These are phyloP conservation scores for Tetrahymena borealis DNA, from an alignment of 73 alveolate genomes.

Conservation along the genomic window DNA sequence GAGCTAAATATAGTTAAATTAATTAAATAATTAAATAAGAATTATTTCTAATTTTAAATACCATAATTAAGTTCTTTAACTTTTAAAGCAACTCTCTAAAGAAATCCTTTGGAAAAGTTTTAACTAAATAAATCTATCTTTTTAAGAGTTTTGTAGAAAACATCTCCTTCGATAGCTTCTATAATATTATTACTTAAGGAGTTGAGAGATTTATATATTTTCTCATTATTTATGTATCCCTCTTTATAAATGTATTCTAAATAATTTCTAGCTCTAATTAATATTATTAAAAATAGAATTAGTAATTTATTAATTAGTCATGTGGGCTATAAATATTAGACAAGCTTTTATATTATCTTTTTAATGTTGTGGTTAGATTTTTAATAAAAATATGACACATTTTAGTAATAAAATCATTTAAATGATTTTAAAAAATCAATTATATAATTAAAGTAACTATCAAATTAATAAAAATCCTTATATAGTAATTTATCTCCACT, in stretches of 20 bases:
- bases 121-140: background rate
- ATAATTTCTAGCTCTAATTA: background rate
- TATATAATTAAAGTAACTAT: too few relatives aligned
- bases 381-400: too few relatives aligned
- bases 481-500: too few relatives aligned
- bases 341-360: too few relatives aligned
- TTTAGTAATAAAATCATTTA: too few relatives aligned
- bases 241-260: background rate
- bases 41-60: background rate
- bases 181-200: background rate
- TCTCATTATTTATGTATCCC: background rate
- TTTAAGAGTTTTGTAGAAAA: background rate
- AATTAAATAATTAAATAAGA: background rate
- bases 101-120: background rate
- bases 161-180: background rate
- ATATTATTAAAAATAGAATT: background rate
- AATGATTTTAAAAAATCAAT: too few relatives aligned
- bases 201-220: background rate
- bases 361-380: too few relatives aligned
- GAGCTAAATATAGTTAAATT: background rate
- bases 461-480: too few relatives aligned
- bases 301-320: too few relatives aligned
- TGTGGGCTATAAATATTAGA: too few relatives aligned
- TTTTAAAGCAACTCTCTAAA: background rate
- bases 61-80: background rate